A percentile compares a stretch with the other conserved stretches of the same genome.
phyloP scores from a whole-genome alignment of 2,329 filamentous ascomycete genomes.

The Helotiales sp. region DNA sequence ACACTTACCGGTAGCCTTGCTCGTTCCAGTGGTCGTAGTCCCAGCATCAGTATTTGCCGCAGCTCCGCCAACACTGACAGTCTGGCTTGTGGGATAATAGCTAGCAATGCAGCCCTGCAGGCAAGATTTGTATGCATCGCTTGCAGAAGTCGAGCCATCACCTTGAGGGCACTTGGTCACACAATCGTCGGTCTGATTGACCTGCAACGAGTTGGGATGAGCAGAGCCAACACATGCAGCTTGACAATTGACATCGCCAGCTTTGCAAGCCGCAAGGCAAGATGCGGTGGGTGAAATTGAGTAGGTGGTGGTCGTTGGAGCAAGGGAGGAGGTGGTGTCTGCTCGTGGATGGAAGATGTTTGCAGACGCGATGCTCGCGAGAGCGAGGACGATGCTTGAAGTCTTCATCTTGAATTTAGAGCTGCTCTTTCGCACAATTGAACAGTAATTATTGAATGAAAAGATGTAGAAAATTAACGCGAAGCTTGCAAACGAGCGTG shows the following conservation, averaged over 20 bases:
- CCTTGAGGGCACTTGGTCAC: not conserved
- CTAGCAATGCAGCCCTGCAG: not conserved
- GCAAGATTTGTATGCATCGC: not conserved
- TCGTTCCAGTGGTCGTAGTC: not conserved
- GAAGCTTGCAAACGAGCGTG: not conserved
- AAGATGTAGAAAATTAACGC: not conserved
- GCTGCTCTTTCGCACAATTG: not conserved
- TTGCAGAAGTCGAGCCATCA: not conserved
- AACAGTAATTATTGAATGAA: not conserved
- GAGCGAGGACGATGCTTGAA: not conserved
- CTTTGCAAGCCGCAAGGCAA: not conserved
- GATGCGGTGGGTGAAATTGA: not conserved
- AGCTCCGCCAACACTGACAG: not conserved
- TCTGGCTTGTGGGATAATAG: not conserved
- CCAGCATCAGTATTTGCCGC: not conserved
- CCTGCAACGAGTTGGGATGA: not conserved
- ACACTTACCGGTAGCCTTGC: not conserved
- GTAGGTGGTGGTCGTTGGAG: not conserved
- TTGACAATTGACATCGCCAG: not conserved
- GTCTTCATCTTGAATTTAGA: not conserved
- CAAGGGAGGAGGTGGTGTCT: not conserved
- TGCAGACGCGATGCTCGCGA: not conserved
- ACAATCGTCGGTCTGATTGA: not conserved
- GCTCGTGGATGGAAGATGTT: not conserved
- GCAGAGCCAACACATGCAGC: not conserved